Percentiles rank a stretch among this genome's conserved stretches.
Evolutionary conservation across 2,329 filamentous ascomycete genomes (phyloP).

Genomic region (Penicillium nordicum): DNA sequence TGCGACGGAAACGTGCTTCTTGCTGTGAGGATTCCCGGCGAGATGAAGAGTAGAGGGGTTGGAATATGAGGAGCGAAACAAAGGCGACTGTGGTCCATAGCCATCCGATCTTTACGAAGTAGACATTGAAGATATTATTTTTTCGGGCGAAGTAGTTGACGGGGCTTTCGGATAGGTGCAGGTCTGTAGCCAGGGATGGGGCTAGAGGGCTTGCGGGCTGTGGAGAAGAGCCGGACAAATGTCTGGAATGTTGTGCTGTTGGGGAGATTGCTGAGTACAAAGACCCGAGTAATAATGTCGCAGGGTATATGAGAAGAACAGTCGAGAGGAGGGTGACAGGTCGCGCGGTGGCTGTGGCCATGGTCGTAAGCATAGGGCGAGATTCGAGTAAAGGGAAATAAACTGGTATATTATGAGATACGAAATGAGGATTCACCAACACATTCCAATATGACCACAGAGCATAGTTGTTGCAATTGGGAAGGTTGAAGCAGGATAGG

Average conservation of each 20-base stretch:
- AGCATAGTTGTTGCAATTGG: constrained; percentile 6
- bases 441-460: neutral
- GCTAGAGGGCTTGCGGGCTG: constrained; percentile 57
- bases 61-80: constrained; percentile 63
- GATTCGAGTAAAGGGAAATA: neutral
- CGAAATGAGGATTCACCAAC: neutral
- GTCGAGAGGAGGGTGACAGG: constrained; percentile 52
- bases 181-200: constrained; percentile 30
- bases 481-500: constrained; percentile 3
- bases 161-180: constrained; percentile 28
- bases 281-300: constrained; percentile 74
- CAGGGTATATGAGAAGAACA: constrained; percentile 69
- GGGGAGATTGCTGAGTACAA: constrained; percentile 77
- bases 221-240: neutral
- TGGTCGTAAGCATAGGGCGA: constrained; percentile 3
- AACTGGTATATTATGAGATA: neutral
- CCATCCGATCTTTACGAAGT: constrained; percentile 96
- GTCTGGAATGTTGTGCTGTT: constrained; percentile 51
- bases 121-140: constrained; percentile 83
- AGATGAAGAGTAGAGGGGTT: constrained; percentile 55
- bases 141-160: constrained; percentile 86
- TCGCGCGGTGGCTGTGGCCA: constrained; percentile 17
- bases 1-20: constrained; percentile 39
- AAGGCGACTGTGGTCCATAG: constrained; percentile 81
- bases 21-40: constrained; percentile 31